Conservation (phyloP, 768 basidiomycete species). For the Pisolithus orientalis region DNA sequence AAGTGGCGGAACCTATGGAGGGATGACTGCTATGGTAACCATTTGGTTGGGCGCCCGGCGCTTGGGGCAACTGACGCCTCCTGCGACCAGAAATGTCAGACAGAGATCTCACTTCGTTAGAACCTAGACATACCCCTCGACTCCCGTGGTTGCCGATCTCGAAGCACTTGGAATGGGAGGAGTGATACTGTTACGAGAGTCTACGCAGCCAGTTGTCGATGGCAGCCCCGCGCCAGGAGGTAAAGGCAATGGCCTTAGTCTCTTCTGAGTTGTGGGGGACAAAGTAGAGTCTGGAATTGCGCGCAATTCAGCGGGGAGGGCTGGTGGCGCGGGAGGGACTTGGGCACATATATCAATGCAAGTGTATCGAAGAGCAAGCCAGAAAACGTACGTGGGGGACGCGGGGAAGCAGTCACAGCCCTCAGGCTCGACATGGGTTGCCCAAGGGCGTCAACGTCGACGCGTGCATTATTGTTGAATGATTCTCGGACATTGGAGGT, state of each 20-base stretch:
- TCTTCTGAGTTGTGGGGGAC: slow-evolving; percentile 25
- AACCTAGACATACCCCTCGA: slow-evolving; percentile 17
- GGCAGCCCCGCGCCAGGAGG: slow-evolving; percentile 16
- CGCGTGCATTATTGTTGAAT: slow-evolving; percentile 12
- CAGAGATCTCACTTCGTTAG: neutral
- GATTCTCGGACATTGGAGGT: slow-evolving; percentile 17
- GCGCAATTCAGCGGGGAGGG: slow-evolving; percentile 14
- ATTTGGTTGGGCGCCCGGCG: slow-evolving; percentile 15
- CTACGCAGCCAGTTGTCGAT: slow-evolving; percentile 10
- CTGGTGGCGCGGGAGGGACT: slow-evolving; percentile 8
- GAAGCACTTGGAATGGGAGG: slow-evolving; percentile 10
- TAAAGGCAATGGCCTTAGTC: slow-evolving; percentile 22
- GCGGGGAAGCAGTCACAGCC: slow-evolving; percentile 13
- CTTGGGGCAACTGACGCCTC: slow-evolving; percentile 24
- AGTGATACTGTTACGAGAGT: slow-evolving; percentile 7
- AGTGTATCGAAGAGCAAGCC: neutral
- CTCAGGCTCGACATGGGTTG: slow-evolving; percentile 8
- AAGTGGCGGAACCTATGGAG: slow-evolving; percentile 18
- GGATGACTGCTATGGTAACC: slow-evolving; percentile 10
- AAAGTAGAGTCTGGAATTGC: slow-evolving; percentile 17
- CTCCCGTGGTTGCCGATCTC: slow-evolving; percentile 18
- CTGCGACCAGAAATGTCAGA: slow-evolving; percentile 9
- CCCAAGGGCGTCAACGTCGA: slow-evolving; percentile 12
- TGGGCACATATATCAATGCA: neutral
- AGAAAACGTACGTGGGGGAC: slow-evolving; percentile 15